Evolutionary conservation across 2,329 filamentous ascomycete species (phyloP), one percentile per base, ranked within the genome.

Genomic region (Cladobotryum protrusum): DNA sequence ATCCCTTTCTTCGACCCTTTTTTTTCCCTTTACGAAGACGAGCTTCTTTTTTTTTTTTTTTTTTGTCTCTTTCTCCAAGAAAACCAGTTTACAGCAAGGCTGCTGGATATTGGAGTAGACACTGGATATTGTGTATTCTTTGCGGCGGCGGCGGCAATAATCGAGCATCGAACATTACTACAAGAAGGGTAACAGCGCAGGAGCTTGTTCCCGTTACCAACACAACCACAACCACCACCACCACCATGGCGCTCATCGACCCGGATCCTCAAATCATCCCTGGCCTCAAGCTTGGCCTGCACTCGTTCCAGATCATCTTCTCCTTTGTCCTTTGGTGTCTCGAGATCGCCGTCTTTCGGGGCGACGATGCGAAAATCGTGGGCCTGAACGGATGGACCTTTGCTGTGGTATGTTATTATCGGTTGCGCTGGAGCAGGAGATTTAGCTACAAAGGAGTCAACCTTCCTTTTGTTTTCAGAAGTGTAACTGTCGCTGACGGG

Each of bases 371-470:
- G 5, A 63, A 62, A 17, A 73, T 85, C 54, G 76, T 74, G 49
- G 79, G 80, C 33, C 74, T 79, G 55, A 78, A 78, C 63, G 80
- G 76, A 54, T 85, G 82, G 81, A 76, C 79, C 1, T 85, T 85
- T 55, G 81, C 71, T 56, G 72, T 83, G 66, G 82, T 85, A 72
- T 53, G 79, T 67, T 43, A 34, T 12, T 43, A 34, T 12, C 6
- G 39, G 20, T 41, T 7, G 17, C 15, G 24, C 13, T 12, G 41
- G n/a, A n/a, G n/a, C n/a, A n/a, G n/a, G n/a, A n/a, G n/a, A n/a
- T n/a, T 33, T 18, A 15, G 24, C 20, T 12, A 15, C 18, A 4
- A 24, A 15, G 37, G n/a, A n/a, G 34, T 45, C 45, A 37, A 47
- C 24, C n/a, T n/a, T 29, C 24, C 6, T 9, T 9, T 29, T 29